Evolutionary conservation across 805 yeast genomes (phyloP), one percentile per base, ranked within the genome.

Genomic region (Cyberlindnera samutprakarnensis): DNA sequence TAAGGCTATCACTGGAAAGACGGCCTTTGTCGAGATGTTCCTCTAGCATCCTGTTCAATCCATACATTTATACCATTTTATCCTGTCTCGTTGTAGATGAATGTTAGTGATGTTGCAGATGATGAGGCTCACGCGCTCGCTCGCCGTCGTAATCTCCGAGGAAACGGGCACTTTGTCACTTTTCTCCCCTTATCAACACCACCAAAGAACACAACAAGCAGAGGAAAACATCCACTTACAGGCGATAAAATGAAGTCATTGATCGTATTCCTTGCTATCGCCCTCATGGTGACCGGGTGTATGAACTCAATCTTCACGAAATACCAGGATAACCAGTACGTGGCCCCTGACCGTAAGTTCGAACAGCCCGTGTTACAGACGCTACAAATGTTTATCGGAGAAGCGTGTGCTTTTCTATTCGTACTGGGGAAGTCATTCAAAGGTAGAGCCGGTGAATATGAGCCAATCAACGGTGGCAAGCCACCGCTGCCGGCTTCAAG

Each of bases 301-400:
- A 54, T 75, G 42, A 83, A 83, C 61, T 79, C 92, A 9, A 61
- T 83, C 28, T 65, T 79, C 41, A 79, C 90, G 14, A 83, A 83
- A 53, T 74, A 57, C 48, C 92, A 83, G 50, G 92, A 83, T 49
- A 70, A 75, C 47, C 85, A 78, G 48, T 78, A 85, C 54, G 80
- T 82, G 5, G 59, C 67, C 13, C 42, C 55, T 3, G 73, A 63
- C 28, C 53, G 58, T 23, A 54, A 59, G 36, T 83, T 80, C 47
- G 83, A 82, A 43, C 88, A 82, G 56, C 92, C 94, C 0, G 85
- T 78, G 7, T 51, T 83, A 22, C 92, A 83, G 51, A 77, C 92
- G 2, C 57, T 79, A 14, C 90, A 83, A 54, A 83, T 83, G 92
- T 82, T 83, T 47, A 51, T 79, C 5, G 94, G 88, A 16, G 94